Evolutionary conservation across 805 yeast species (phyloP), one percentile per base, ranked within the genome.

Genomic region (Wickerhamomyces chambardii): DNA sequence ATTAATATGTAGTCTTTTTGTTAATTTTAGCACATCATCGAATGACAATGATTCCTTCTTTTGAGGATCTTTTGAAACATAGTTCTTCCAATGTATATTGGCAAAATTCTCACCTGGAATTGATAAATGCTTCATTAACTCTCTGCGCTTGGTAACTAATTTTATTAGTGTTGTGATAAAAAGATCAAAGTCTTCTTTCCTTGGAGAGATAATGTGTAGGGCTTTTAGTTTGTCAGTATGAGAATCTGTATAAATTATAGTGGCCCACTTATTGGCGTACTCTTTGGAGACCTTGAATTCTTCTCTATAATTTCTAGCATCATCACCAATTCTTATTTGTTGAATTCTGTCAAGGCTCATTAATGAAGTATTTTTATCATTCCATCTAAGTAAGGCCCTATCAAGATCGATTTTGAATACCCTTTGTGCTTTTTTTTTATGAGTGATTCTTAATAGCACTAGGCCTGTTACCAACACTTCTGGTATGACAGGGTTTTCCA

Each of bases 281-380:
- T 80, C 86, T 26, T 74, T 61, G 2, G 87, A 72, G 1, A 86
- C 70, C 27, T 81, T 78, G 45, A 84, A 73, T 55, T 87, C 95
- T 50, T 89, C 95, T 40, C 95, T 61, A 51, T 87, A 90, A 45
- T 85, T 84, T 26, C 72, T 69, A 2, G 96, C 96, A 47, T 82
- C 84, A 16, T 68, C 70, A 3, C 79, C 84, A 4, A 71, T 64
- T 34, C 81, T 57, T 2, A 82, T 66, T 36, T 72, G 74, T 38
- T 72, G 71, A 33, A 85, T 79, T 38, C 74, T 75, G 50, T 82
- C 94, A 8, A 83, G 64, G 15, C 56, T 56, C 40, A 77, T 47
- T 28, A 51, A 56, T 4, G 75, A 61, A 2, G 71, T 53, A 14
- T 65, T 42, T 46, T 69, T 68, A 41, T 63, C 57, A 42, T 73